A percentile compares a stretch with the other conserved stretches of the same genome.
phyloP scores from a whole-genome alignment of 768 basidiomycete species.

The Hemileccinum rubropunctum region DNA sequence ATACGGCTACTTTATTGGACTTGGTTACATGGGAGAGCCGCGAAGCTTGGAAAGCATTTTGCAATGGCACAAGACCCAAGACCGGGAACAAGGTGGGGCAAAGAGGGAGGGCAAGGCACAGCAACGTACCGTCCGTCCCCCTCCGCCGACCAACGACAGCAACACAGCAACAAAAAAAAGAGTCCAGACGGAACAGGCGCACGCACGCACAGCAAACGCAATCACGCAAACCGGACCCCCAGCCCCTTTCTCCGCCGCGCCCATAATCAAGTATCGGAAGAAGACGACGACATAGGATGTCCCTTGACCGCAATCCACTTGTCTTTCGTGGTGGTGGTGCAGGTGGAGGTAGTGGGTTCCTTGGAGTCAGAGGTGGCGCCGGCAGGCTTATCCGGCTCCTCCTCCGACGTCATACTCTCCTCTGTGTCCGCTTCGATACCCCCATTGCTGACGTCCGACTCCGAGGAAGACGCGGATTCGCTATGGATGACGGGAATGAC shows the following conservation, averaged over 20 bases:
- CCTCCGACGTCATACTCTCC: conserved; percentile 74
- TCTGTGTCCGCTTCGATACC: conserved; percentile 72
- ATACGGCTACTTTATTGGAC: conserved; percentile 24
- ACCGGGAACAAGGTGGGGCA: not conserved
- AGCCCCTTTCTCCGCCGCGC: not conserved
- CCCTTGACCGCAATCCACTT: conserved; percentile 79
- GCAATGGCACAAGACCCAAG: conserved; percentile 19
- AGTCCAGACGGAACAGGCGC: not conserved
- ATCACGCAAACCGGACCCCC: not conserved
- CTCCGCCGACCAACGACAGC: not conserved
- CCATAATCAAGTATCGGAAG: conserved; percentile 8
- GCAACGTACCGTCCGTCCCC: too few species aligned
- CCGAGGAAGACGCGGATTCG: conserved; percentile 49
- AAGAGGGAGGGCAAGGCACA: not conserved
- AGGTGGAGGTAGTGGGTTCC: conserved; percentile 20
- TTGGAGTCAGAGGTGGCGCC: conserved; percentile 13
- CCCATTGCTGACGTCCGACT: conserved; percentile 57
- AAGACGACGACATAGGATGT: conserved; percentile 20
- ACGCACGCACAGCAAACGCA: not conserved
- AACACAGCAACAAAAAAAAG: too few species aligned
- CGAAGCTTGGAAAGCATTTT: conserved; percentile 14
- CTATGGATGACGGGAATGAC: conserved; percentile 20
- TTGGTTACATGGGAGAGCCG: conserved; percentile 16
- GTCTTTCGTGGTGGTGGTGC: conserved; percentile 39
- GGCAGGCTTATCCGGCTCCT: conserved; percentile 48